phyloP scores from a whole-genome alignment of 306 rosid genomes.

The Glycine soja region DNA sequence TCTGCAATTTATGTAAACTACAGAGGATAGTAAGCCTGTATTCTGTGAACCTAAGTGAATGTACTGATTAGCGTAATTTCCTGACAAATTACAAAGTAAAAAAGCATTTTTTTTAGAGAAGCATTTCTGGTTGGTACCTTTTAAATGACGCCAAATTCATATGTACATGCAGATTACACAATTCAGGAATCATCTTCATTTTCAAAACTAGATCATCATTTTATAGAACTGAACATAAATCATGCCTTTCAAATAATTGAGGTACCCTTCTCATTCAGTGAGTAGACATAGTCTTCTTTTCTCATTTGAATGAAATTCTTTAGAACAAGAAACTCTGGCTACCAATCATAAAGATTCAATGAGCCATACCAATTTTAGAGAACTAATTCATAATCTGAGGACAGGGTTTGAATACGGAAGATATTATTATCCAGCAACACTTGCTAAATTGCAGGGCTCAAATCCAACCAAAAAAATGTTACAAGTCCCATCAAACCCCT shows the following conservation, averaged over 20 bases:
- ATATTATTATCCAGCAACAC: background rate
- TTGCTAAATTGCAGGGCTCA: background rate
- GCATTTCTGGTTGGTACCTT: no score
- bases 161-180: background rate
- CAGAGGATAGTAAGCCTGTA: no score
- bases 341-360: background rate
- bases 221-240: background rate
- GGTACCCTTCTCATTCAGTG: background rate
- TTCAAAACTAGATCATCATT: background rate
- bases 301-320: background rate
- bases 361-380: background rate
- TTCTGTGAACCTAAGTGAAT: background rate
- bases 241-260: background rate
- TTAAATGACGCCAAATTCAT: background rate
- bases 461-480: background rate
- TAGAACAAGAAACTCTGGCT: no score
- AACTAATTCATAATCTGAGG: no score
- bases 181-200: background rate
- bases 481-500: conserved; percentile 1
- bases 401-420: background rate
- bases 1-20: background rate
- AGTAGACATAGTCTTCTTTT: background rate
- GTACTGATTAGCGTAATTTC: background rate
- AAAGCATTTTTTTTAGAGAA: no score
- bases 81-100: no score